Conservation (phyloP, 257 asterid genomes). For the Solanum sejunctum region DNA sequence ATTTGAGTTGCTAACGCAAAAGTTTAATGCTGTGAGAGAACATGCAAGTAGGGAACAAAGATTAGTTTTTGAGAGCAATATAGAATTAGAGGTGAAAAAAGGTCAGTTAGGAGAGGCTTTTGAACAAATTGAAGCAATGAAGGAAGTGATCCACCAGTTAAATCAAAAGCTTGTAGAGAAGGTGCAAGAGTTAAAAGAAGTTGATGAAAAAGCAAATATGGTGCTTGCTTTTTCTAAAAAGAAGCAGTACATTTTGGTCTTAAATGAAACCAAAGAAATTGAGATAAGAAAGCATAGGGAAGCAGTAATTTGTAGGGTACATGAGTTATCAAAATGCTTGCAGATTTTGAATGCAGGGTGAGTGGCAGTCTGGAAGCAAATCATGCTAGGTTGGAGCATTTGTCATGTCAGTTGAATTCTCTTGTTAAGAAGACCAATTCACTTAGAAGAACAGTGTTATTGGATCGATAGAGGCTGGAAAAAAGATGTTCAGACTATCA, state of each 20-base stretch:
- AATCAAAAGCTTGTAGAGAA: too few relatives aligned
- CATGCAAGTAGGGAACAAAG: slow-evolving; percentile 25
- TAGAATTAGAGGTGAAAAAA: slow-evolving; percentile 26
- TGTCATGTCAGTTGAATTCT: too few relatives aligned
- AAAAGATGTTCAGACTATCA: too few relatives aligned
- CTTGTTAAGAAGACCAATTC: too few relatives aligned
- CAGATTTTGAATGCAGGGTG: slow-evolving; percentile 47
- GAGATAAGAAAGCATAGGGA: slow-evolving; percentile 35
- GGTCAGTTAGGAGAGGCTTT: slow-evolving; percentile 35
- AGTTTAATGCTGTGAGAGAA: slow-evolving; percentile 34
- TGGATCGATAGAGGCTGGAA: too few relatives aligned
- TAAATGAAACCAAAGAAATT: slow-evolving; percentile 33
- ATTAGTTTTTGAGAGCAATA: slow-evolving; percentile 25
- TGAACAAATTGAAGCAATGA: slow-evolving; percentile 27
- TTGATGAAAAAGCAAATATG: slow-evolving; percentile 27
- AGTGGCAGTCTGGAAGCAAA: slow-evolving; percentile 20
- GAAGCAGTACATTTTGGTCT: slow-evolving; percentile 23
- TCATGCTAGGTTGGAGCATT: slow-evolving; percentile 62
- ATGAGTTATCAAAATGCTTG: slow-evolving; percentile 26
- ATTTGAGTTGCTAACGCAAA: slow-evolving; percentile 35
- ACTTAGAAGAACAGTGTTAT: too few relatives aligned
- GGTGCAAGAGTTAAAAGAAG: slow-evolving; percentile 29
- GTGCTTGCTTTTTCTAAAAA: slow-evolving; percentile 29
- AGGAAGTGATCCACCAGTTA: slow-evolving; percentile 19
- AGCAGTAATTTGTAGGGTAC: slow-evolving; percentile 11